Base-by-base conservation (phyloP, 345 rosid genomes). In the Salix exigua region DNA sequence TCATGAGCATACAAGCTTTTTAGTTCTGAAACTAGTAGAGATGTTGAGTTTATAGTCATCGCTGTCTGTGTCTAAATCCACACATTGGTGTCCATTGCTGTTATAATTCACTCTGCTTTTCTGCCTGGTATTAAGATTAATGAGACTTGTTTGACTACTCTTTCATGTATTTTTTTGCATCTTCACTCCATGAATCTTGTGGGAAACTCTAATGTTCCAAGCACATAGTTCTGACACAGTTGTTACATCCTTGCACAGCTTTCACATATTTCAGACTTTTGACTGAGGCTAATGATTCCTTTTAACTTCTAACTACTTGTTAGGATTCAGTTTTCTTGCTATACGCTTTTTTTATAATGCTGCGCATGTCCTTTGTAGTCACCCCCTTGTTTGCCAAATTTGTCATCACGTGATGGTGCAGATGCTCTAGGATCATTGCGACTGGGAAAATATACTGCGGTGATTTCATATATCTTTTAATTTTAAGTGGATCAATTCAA, bases 371-470 rank as follows among this genome's bases (percentile, higher is more conserved):
- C 58, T 82, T 66, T 80, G 84, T 78, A 94, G 97, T 77, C 87
- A 6, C 95, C 84, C 2, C 95, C 97, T 26, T 89, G 97, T 84
- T 87, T 94, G 65, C 97, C 97, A 18, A 84, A 85, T 74, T 82
- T 87, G 77, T 62, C 88, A 77, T 80, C 94, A 58, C 48, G 74
- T 53, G 88, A 88, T 6, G 82, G 79, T 77, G 76, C 72, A 38
- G 80, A 78, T 79, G 67, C 73, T 79, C 50, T 91, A 86, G 89
- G 86, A 75, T 84, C 95, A 75, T 38, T 94, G 79, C 88, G 89
- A 63, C 85, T 94, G 70, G 98, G 98, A 61, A 94, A 91, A 76
- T 94, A 91, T 73, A 83, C 97, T 11, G 78, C 69, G 83, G 98
- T 91, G 63, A 82, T 73, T 18, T 73, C 67, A 71, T 70, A 72